phyloP scores from a whole-genome alignment of 805 yeast species.

The Saccharomyces cerevisiae region DNA sequence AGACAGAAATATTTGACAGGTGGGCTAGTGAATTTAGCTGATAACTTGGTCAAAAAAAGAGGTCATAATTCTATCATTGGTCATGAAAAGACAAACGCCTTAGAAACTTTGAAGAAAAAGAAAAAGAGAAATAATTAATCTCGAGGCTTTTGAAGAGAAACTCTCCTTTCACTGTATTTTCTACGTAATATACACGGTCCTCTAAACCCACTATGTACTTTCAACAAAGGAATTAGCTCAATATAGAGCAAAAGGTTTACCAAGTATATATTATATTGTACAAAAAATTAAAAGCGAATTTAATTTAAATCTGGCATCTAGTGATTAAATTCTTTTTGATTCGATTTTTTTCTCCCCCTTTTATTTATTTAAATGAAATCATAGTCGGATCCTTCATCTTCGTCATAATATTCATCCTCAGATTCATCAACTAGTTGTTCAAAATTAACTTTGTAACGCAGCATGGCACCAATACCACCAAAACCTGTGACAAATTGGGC shows the following conservation, averaged over 20 bases:
- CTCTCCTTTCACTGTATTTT: background rate
- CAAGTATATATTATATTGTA: background rate
- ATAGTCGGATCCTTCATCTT: conserved; percentile 39
- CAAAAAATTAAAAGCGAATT: background rate
- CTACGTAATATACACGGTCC: background rate
- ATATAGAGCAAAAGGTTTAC: background rate
- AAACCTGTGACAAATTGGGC: conserved; percentile 96
- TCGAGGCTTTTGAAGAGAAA: background rate
- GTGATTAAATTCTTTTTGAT: background rate
- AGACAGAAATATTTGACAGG: conserved; percentile 73
- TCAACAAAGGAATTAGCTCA: background rate
- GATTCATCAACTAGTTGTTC: conserved; percentile 87
- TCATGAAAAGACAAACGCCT: conserved; percentile 56
- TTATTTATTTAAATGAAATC: conserved; percentile 27
- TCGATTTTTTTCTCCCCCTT: background rate
- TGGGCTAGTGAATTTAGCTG: conserved; percentile 72
- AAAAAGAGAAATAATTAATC: conserved; percentile 10
- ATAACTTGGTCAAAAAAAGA: conserved; percentile 57
- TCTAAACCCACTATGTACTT: background rate
- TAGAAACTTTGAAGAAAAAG: conserved; percentile 45
- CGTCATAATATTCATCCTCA: conserved; percentile 83
- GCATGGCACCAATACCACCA: conserved; percentile 97
- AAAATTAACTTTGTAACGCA: conserved; percentile 94
- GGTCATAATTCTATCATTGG: conserved; percentile 68
- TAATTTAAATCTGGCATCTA: background rate